Evolutionary conservation across 495 filamentous ascomycete species (phyloP), one percentile per base, ranked within the genome.

Genomic region (Aspergillus cavernicola): DNA sequence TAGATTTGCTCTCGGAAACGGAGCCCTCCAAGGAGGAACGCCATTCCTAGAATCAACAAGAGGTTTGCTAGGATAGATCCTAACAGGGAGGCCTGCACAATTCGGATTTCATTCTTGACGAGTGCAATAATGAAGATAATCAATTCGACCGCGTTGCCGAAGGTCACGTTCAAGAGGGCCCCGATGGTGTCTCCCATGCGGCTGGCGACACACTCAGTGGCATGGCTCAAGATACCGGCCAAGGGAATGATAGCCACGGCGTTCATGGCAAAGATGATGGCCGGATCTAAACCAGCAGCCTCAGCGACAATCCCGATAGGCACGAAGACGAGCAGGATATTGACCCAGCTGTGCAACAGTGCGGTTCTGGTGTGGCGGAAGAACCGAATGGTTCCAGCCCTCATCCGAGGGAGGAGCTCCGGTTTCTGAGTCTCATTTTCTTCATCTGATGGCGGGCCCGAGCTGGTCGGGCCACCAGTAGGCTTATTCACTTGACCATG

Each of bases 1-100:
- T 96, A 96, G 54, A 95, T 84, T 83, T 92, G 91, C 76, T 96
- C 91, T 55, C 84, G 86, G 69, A 85, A 96, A 50, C 89, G 85
- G 40, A 96, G 74, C 50, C 91, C 91, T 60, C 91, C 91, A 31
- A 92, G 73, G 29, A 95, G 72, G 66, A 95, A 95, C 33, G 86
- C 86, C 89, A 95, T 92, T 57, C 91, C 91, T 53, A 95, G 73
- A 64, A 96, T 95, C 40, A 96, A 79, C 11, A 96, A 77, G 36
- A 96, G 67, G 59, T 96, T 95, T 31, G 88, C 87, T 44, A 96
- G 75, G 57, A 96, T 95, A 0, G 90, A 95, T 18, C 91, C 91
- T 18, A 96, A 73, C 53, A 96, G 72, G 0, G 90, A 91, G 3
- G 91, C 89, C 70, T 96, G 91, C 6, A 96, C 90, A 56, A 95